Base-by-base conservation (phyloP, 2,329 filamentous ascomycete species). In the Blumeria hordei region DNA sequence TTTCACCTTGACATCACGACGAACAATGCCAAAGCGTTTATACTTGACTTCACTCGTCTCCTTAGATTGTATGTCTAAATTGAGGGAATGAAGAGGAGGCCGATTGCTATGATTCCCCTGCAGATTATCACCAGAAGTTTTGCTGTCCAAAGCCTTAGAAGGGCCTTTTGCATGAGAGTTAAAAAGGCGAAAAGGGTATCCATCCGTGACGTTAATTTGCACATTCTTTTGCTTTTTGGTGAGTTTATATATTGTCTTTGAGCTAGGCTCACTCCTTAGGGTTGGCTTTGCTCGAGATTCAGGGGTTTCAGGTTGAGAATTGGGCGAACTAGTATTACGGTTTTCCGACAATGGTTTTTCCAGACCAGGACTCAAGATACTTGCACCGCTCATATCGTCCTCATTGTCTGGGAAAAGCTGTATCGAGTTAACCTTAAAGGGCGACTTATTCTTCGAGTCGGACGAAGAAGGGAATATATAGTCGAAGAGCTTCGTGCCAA, bases 391-490 rank as follows among this genome's bases (percentile, higher is more conserved):
- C 21, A 28, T 62, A 32, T 61, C 60, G 3, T 64, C 63, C 33
- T 62, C 60, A 5, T 58, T 59, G 47, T 65, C 61, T 18, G 64
- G 60, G 28, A 63, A 54, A 65, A 67, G 70, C 36, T 72, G 64
- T 65, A 72, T 72, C 54, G 75, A 69, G 60, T 72, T 75, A 55
- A 76, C 69, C 65, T 75, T 67, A 64, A 81, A 79, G 0, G 81
- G 78, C 6, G 80, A 80, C 55, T 79, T 77, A 37, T 74, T 74
- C 57, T 75, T 76, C 35, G 69, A 68, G 32, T 66, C 65, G 21
- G 61, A 81, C 61, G 85, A 78, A 10, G 84, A 86, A 0, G 92
- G 93, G 71, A 98, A 98, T 61, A 98, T 87, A 68, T 98, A 98
- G 69, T 95, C 88, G 61, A 98, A 94, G 1, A 98, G 72, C 61